Base-by-base conservation (phyloP, 169 alveolate species). In the Hepatocystis sp. region DNA sequence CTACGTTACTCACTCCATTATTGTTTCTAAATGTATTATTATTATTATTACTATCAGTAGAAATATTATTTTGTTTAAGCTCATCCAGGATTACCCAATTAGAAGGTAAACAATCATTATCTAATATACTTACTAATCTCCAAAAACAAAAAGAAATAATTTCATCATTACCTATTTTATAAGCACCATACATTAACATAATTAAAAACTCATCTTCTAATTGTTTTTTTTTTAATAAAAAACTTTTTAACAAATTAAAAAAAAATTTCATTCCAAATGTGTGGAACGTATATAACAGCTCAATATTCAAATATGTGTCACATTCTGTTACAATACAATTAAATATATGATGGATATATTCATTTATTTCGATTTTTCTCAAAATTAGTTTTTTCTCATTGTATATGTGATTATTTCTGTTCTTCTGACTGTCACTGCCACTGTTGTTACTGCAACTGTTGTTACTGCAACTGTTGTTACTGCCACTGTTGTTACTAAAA, bases 161-260 rank as follows among this genome's bases (percentile, higher is more conserved):
- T 81, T 81, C 89, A 10, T 47, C 36, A 19, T 81, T 81, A 1
- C 63, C 19, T 19, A 63, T 47, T 61, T 49, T 81, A 49, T 32
- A 81, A 5, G 63, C 89, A 36, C 89, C 60, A 66, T 81, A 81
- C 10, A 84, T 81, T 63, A 81, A 34, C 84, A 81, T 81, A 2
- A 81, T 55, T 10, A 81, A 34, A 44, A 61, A 15, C 19, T 81
- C 84, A 81, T 81, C 76, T 61, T 61, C 58, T n/a, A 63, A 2
- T 4, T 49, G 19, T 23, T 42, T 76, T 40, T 42, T 56, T 40
- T n/a, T 28, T 51, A 81, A 63, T 42, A 71, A 40, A 2, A 61
- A 8, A 1, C 32, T 81, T 23, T 81, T 81, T 17, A 81, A 63
- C 7, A 63, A 2, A 47, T 60, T n/a, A 28, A 81, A 81, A 10